Conservation (phyloP, 768 basidiomycete genomes). For the Megacollybia marginata region DNA sequence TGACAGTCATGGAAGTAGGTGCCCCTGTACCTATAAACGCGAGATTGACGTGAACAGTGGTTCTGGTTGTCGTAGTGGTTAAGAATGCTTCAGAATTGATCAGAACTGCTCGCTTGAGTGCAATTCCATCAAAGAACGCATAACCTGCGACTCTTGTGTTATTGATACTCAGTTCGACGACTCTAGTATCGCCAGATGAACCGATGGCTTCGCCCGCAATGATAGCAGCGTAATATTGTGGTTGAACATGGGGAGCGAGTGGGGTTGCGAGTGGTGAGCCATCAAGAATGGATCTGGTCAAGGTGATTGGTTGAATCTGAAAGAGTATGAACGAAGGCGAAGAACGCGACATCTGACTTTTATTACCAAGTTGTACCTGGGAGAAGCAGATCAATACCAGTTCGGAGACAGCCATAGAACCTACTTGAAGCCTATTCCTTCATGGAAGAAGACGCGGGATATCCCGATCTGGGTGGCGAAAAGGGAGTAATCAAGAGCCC, state of each 20-base stretch:
- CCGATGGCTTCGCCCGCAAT: constrained; percentile 55
- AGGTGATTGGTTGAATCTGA: constrained; percentile 56
- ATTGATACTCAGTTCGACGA: constrained; percentile 42
- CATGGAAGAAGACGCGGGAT: constrained; percentile 52
- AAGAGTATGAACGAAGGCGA: not conserved
- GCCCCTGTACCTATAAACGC: constrained; percentile 22
- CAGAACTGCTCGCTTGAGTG: constrained; percentile 42
- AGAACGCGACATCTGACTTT: not conserved
- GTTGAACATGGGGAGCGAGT: constrained; percentile 52
- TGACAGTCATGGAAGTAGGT: constrained; percentile 31
- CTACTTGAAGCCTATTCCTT: constrained; percentile 67
- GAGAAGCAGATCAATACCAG: not conserved
- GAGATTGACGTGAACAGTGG: constrained; percentile 35
- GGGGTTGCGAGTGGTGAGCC: constrained; percentile 43
- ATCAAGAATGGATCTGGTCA: constrained; percentile 52
- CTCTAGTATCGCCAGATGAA: constrained; percentile 27
- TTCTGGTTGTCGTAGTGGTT: constrained; percentile 24
- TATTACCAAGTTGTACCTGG: constrained; percentile 1
- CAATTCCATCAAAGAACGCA: constrained; percentile 44
- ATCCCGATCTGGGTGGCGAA: constrained; percentile 27
- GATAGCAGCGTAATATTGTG: constrained; percentile 59
- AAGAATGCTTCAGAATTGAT: constrained; percentile 54
- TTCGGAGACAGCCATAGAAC: constrained; percentile 19
- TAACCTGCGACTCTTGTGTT: constrained; percentile 49
- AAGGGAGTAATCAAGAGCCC: constrained; percentile 60